Conservation (phyloP, 2,329 filamentous ascomycete species). For the Trichoderma sp. region DNA sequence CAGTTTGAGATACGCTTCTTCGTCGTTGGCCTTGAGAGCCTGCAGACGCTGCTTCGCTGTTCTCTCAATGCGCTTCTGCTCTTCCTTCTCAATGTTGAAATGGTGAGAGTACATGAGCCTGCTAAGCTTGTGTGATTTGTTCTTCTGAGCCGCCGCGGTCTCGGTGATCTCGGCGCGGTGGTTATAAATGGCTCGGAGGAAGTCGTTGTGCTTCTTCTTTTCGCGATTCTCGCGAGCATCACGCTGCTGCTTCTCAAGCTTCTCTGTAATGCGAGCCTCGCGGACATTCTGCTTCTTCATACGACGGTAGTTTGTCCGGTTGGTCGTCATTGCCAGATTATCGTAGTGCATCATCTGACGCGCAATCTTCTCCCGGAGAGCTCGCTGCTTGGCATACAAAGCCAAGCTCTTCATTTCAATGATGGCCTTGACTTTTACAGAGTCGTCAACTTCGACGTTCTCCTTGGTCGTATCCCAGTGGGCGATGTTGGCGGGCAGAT, state of each 20-base stretch:
- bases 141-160: conserved; percentile 65
- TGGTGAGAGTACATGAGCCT: conserved; percentile 88
- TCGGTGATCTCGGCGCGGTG: conserved; percentile 78
- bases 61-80: conserved; percentile 96
- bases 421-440: conserved; percentile 81
- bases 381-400: conserved; percentile 84
- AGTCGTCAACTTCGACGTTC: conserved; percentile 69
- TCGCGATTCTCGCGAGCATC: conserved; percentile 94
- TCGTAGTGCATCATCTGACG: conserved; percentile 94
- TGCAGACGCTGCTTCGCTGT: conserved; percentile 99
- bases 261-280: conserved; percentile 96
- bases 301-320: conserved; percentile 84
- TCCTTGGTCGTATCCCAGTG: conserved; percentile 82
- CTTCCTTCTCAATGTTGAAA: conserved; percentile 97
- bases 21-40: conserved; percentile 97
- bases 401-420: conserved; percentile 94
- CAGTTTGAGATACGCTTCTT: conserved; percentile 97
- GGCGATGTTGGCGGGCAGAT: conserved; percentile 79
- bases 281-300: conserved; percentile 97
- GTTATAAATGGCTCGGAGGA: conserved; percentile 80
- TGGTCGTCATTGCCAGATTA: conserved; percentile 95
- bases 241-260: conserved; percentile 97
- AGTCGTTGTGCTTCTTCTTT: conserved; percentile 95
- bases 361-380: conserved; percentile 82
- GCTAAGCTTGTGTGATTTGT: conserved; percentile 81